Percentiles rank a stretch among this genome's conserved stretches.
phyloP scores from a whole-genome alignment of 805 yeast genomes.

The Priceomyces medius region DNA sequence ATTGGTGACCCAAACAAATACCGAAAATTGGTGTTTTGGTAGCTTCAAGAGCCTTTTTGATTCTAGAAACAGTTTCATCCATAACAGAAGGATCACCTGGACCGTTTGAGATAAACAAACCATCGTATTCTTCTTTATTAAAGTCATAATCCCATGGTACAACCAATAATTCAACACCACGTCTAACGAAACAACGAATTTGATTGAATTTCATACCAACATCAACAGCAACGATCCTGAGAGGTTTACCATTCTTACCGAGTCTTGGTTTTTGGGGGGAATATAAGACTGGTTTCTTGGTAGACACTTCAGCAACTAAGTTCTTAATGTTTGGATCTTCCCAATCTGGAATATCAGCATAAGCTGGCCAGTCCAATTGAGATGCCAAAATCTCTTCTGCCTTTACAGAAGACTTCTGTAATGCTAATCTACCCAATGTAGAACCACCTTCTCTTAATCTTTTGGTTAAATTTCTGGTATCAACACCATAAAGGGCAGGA shows the following conservation, averaged over 20 bases:
- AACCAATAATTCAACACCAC: slow-evolving; percentile 94
- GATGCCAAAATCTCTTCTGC: slow-evolving; percentile 28
- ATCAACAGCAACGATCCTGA: slow-evolving; percentile 87
- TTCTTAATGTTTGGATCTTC: slow-evolving; percentile 88
- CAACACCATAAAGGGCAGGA: slow-evolving; percentile 98
- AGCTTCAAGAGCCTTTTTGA: slow-evolving; percentile 56
- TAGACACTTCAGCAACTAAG: slow-evolving; percentile 88
- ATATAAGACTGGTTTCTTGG: slow-evolving; percentile 71
- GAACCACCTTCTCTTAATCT: slow-evolving; percentile 90
- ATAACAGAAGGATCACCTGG: slow-evolving; percentile 98
- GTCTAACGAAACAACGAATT: slow-evolving; percentile 90
- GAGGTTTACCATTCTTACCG: slow-evolving; percentile 68
- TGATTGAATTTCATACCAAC: slow-evolving; percentile 99
- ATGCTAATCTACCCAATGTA: slow-evolving; percentile 82
- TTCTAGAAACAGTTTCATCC: slow-evolving; percentile 60
- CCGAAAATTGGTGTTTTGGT: slow-evolving; percentile 91
- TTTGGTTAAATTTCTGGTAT: slow-evolving; percentile 93
- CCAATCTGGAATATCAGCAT: slow-evolving; percentile 82
- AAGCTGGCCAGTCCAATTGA: slow-evolving; percentile 49
- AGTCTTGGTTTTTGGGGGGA: slow-evolving; percentile 57
- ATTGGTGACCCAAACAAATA: slow-evolving; percentile 97
- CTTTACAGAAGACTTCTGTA: slow-evolving; percentile 45
- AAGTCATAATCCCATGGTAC: slow-evolving; percentile 96
- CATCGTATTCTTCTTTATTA: slow-evolving; percentile 80
- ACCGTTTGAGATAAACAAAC: slow-evolving; percentile 95